Evolutionary conservation across 305 asterid species (phyloP).

Genomic region (Salvia sclarea): DNA sequence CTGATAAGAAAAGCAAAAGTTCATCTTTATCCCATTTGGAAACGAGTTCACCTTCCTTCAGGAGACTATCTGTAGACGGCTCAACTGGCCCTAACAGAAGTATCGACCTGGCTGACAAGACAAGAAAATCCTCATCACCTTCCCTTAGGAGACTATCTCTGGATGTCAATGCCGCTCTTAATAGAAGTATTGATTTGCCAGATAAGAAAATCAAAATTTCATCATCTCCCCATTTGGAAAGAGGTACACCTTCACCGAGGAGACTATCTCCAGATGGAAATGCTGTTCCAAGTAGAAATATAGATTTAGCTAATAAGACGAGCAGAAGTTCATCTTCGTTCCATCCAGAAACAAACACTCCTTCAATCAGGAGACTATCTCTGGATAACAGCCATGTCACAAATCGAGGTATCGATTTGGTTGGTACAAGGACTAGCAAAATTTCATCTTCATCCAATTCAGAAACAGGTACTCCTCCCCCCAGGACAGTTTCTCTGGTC

Average conservation of each 20-base stretch:
- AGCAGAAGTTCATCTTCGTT: slow-evolving; percentile 43
- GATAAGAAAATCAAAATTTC: slow-evolving; percentile 10
- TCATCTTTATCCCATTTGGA: slow-evolving; percentile 45
- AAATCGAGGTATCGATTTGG: background rate
- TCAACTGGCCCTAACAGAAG: slow-evolving; percentile 9
- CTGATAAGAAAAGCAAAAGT: slow-evolving; percentile 47
- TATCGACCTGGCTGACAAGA: background rate
- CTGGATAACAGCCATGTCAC: slow-evolving; percentile 49
- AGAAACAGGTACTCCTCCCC: slow-evolving; percentile 8
- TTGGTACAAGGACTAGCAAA: slow-evolving; percentile 13
- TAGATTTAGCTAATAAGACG: slow-evolving; percentile 58
- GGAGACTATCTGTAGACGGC: slow-evolving; percentile 76
- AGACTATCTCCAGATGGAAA: slow-evolving; percentile 2
- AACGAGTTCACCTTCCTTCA: slow-evolving; percentile 45
- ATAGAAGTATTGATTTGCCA: background rate
- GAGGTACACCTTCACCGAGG: background rate
- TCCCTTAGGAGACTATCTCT: slow-evolving; percentile 3
- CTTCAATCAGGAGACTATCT: slow-evolving; percentile 66
- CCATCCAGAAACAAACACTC: slow-evolving; percentile 39
- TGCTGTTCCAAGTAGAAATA: slow-evolving; percentile 46
- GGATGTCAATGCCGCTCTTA: slow-evolving; percentile 3
- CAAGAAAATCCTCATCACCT: slow-evolving; percentile 6
- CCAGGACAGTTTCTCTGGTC: background rate
- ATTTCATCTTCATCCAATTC: background rate
- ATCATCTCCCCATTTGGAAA: slow-evolving; percentile 6